Evolutionary conservation across 177 flowering plant genomes (phyloP), one percentile per base, ranked within the genome.

Genomic region (Vitis hybrid): DNA sequence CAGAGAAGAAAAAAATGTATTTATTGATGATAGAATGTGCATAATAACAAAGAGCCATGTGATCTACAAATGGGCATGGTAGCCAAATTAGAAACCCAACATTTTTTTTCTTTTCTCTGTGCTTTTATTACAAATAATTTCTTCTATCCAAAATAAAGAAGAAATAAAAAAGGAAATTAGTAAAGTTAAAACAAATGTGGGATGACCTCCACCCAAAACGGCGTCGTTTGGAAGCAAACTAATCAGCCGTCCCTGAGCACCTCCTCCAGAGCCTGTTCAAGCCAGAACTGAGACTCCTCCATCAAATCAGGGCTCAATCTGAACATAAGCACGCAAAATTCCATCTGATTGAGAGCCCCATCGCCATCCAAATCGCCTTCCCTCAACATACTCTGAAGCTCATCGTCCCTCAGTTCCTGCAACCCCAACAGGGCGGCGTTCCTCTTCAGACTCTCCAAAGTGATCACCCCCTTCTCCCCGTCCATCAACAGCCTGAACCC

Each of bases 361-460:
- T 77, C 79, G 7, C 80, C 80, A 63, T 77, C 77, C 26, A 50
- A 3, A 67, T 77, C 80, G 10, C 80, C 80, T 66, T 77, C 80
- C 18, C 34, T 57, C 56, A 77, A n/a, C 80, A 77, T 77, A 56
- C 61, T 39, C 4, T 11, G 5, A 14, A 77, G 59, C 62, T 77
- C 79, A 9, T 77, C 76, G 50, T 77, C 79, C 5, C 68, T 18
- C 39, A 73, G 2, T 22, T 67, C 80, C 13, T 70, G 64, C 29
- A 78, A 20, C 10, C 81, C 81, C 39, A 78, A 53, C 5, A 68
- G 14, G 15, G 61, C 68, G 4, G 76, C 26, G 50, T 77, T 77
- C 65, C 51, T 73, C 74, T 70, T 73, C 61, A 77, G 48, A 61
- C 81, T 78, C 49, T 71, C 78, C 51, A 78, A 61, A 3, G 81